Evolutionary conservation across 108 stramenopile species (phyloP), one percentile per base, ranked within the genome.

Genomic region (Aurantiochytrium sp.): DNA sequence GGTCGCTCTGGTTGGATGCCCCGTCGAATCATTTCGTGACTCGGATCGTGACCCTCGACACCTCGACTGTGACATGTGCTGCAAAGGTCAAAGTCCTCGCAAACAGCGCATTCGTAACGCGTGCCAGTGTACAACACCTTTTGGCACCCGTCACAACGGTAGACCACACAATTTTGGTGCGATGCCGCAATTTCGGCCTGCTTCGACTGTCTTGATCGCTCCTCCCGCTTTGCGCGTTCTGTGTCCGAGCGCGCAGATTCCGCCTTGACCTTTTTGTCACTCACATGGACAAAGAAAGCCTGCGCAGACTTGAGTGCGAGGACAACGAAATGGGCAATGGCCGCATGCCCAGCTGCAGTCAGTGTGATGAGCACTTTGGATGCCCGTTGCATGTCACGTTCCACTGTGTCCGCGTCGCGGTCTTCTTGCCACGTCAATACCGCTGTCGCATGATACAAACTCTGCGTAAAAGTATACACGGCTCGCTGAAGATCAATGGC

Each of bases 81-180:
- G 76, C 76, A 83, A 23, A 83, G 76, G 4, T 83, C 76, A 35
- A 83, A 83, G 28, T 83, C 76, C 51, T 83, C 51, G 51, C 76
- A 83, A 35, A 53, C 51, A 6, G n/a, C 6, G 76, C 76, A 83
- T 16, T 83, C 49, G 25, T 12, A 83, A 16, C 76, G 76, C 44
- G 25, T 21, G 51, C 64, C 64, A 4, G 64, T 23, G 5, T 42
- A 28, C 10, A 69, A 23, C 0, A 69, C 64, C 42, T 69, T 69
- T 18, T 69, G 14, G 42, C 64, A 69, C 21, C 64, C 64, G 18
- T 69, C 64, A 1, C 64, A 69, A 8, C 64, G 64, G 4, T 69
- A 69, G 21, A 69, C 64, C 14, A 69, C 18, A 42, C 14, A 28
- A 18, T 69, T 18, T 57, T 57, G 55, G 14, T 57, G 55, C 55